A percentile compares a stretch with the other conserved stretches of the same genome.
These are phyloP conservation scores for Sphagnum tenellum DNA, from an alignment of 225 moss, liverwort and hornwort species.

Conservation along the genomic window DNA sequence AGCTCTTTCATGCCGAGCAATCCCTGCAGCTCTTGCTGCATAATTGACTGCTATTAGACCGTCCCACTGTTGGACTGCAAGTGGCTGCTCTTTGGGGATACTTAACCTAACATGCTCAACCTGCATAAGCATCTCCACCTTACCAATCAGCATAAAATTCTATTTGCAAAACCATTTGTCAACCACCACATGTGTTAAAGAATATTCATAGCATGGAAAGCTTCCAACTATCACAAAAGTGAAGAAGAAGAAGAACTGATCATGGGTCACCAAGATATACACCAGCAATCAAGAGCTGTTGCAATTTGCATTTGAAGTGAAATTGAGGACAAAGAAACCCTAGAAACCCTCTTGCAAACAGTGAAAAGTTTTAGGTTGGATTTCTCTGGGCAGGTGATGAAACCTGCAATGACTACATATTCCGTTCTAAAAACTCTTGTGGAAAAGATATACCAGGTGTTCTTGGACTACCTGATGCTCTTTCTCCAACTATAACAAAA, in stretches of 20 bases:
- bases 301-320: no score
- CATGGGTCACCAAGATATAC: no score
- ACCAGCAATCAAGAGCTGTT: no score
- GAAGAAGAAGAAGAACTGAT: background rate
- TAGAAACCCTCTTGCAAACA: no score
- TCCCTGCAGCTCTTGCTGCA: constrained; percentile 77
- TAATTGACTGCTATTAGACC: constrained; percentile 93
- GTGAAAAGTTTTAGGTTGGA: no score
- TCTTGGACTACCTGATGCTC: background rate
- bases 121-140: constrained; percentile 16
- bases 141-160: background rate
- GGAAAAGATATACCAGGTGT: background rate
- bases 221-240: no score
- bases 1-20: constrained; percentile 79
- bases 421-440: background rate
- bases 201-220: no score
- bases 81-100: constrained; percentile 69
- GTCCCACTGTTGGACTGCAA: constrained; percentile 96
- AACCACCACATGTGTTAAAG: background rate
- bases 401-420: background rate
- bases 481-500: background rate
- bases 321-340: no score
- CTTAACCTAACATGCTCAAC: constrained; percentile 95
- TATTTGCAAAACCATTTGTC: background rate
- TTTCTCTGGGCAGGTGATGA: background rate